These are phyloP conservation scores for Mycena floridula DNA, from an alignment of 768 basidiomycete species.

Conservation along the genomic window DNA sequence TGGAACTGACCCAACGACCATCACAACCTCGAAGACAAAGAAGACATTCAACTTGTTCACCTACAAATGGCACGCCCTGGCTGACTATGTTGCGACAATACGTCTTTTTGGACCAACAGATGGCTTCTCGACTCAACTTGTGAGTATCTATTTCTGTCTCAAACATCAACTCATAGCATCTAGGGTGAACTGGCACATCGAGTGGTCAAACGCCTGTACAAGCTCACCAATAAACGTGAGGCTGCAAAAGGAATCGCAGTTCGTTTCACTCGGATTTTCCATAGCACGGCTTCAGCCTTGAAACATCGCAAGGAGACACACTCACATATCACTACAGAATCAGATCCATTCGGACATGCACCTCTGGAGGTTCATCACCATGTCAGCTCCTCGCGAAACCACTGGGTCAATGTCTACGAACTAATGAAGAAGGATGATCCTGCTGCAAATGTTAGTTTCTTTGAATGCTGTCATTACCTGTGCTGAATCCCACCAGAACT, in stretches of 20 bases:
- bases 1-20: no score
- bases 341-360: background rate
- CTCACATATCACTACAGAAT: background rate
- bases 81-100: conserved; percentile 20
- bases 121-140: conserved; percentile 28
- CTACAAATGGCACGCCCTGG: no score
- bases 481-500: background rate
- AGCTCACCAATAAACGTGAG: no score
- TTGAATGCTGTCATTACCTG: background rate
- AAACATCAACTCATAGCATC: no score
- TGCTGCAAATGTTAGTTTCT: background rate
- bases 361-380: background rate
- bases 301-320: background rate
- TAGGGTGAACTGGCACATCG: background rate
- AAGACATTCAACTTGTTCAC: conserved; percentile 27
- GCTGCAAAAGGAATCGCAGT: background rate
- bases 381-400: background rate
- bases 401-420: background rate
- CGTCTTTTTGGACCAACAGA: conserved; percentile 25
- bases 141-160: no score
- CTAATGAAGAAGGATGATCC: background rate
- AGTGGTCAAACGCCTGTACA: background rate
- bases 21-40: no score
- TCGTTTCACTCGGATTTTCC: no score
- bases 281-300: background rate